Evolutionary conservation across 129 eudicot species (phyloP).

Genomic region (Flaveria ramosissima): DNA sequence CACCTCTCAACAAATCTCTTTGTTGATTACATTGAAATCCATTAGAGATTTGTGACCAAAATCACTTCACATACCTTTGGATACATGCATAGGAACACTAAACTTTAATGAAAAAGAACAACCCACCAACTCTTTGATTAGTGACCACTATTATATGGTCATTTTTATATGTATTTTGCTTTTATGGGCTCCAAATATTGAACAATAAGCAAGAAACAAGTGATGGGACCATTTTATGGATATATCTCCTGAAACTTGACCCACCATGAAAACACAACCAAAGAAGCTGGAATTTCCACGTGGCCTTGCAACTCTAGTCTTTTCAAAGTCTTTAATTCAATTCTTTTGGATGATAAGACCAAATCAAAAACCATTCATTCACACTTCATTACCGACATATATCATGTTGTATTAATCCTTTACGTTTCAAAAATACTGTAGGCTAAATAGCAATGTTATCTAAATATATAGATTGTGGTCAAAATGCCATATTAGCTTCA

Average conservation of each 20-base stretch:
- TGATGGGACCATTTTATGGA: constrained; percentile 44
- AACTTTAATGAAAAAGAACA: constrained; percentile 48
- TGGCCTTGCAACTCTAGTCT: constrained; percentile 42
- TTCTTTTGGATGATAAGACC: constrained; percentile 20
- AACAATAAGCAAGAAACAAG: constrained; percentile 30
- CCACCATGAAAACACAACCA: constrained; percentile 60
- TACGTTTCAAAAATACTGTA: background rate
- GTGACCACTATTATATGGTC: constrained; percentile 34
- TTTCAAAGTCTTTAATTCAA: constrained; percentile 24
- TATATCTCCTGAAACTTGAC: constrained; percentile 62
- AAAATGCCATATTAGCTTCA: background rate
- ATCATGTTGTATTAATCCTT: background rate
- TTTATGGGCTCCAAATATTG: constrained; percentile 32
- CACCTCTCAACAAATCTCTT: constrained; percentile 35
- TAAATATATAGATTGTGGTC: background rate
- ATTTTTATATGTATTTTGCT: constrained; percentile 18
- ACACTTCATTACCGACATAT: constrained; percentile 32
- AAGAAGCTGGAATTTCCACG: constrained; percentile 74
- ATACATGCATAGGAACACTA: constrained; percentile 53
- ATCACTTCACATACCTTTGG: constrained; percentile 38
- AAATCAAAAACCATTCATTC: constrained; percentile 1
- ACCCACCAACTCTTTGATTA: constrained; percentile 48
- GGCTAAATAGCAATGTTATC: background rate
- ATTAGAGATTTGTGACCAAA: constrained; percentile 40
- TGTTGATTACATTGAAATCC: constrained; percentile 43